phyloP scores from a whole-genome alignment of 495 filamentous ascomycete species.

The Hypoxylon lienhwacheense region DNA sequence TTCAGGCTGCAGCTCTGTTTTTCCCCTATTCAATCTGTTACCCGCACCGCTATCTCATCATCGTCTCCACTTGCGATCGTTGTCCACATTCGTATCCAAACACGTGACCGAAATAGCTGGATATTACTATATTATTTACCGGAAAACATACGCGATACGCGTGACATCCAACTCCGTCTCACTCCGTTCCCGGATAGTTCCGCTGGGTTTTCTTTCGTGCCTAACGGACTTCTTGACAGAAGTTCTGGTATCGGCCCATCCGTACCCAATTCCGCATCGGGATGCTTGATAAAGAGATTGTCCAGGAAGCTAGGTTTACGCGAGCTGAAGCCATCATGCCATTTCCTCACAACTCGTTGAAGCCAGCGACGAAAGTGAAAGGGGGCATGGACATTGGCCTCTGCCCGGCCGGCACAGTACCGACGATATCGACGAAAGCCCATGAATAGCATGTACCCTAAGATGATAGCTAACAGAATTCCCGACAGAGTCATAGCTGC shows the following conservation, averaged over 20 bases:
- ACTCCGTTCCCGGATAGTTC: conserved; percentile 20
- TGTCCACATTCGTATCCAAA: no score
- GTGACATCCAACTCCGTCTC: conserved; percentile 36
- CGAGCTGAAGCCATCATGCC: background rate
- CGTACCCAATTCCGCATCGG: conserved; percentile 29
- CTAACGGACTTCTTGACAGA: conserved; percentile 8
- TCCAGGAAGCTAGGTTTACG: background rate
- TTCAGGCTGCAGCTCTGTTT: no score
- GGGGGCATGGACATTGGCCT: conserved; percentile 24
- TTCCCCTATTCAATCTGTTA: no score
- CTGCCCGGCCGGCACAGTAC: conserved; percentile 27
- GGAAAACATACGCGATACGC: conserved; percentile 32
- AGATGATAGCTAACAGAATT: conserved; percentile 34
- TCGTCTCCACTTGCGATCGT: no score
- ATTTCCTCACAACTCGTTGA: background rate
- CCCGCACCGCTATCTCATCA: no score
- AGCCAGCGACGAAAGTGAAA: background rate
- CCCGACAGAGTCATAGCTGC: conserved; percentile 40
- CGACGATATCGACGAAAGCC: conserved; percentile 34
- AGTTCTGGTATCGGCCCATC: conserved; percentile 33
- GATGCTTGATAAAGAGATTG: no score
- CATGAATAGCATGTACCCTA: conserved; percentile 28
- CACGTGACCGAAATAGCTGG: conserved; percentile 14
- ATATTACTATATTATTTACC: background rate
- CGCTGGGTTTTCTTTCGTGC: conserved; percentile 35